Base-by-base conservation (phyloP, 805 yeast genomes). In the Teunomyces panamensis region DNA sequence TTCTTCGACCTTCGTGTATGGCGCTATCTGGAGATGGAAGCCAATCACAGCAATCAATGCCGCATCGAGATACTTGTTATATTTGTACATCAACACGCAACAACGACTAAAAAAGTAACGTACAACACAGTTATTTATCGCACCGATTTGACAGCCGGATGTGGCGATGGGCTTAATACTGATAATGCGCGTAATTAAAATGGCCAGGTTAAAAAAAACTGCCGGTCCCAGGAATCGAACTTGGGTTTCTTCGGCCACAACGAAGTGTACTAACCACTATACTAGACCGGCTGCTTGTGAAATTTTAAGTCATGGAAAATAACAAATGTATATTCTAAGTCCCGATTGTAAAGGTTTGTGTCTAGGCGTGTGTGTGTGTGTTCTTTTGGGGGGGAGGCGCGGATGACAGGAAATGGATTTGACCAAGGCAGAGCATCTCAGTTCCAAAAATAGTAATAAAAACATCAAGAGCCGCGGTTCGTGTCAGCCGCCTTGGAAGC, bases 1-100 rank as follows among this genome's bases (percentile, higher is more conserved):
- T 63, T 92, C 98, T 63, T 92, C 97, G 0, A 92, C 97, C 66
- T 92, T 92, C 1, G 97, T 85, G 65, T 71, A 89, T 0, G 97
- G 97, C 0, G 96, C 77, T 1, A 79, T 56, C 9, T 71, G 52
- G 50, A 86, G 56, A 60, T 84, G 83, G 42, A 67, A 65, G 1
- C 73, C 62, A 9, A 86, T 73, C 5, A 77, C 62, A 3, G 67
- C 71, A 16, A 86, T 48, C 51, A 55, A 30, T 28, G 49, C 55
- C 1, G 56, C 51, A 41, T 63, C 64, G 9, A 64, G 53, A 13
- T 55, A 11, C 46, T 36, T 45, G 46, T 58, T 49, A 42, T 42
- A 54, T 34, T 49, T 53, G 44, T 56, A 46, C 63, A 62, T 59
- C 20, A n/a, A 42, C 30, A 28, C 9, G 30, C 20, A 11, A 8